Evolutionary conservation across 805 yeast genomes (phyloP), one percentile per base, ranked within the genome.

Genomic region (Zygosaccharomyces gambellarensis): DNA sequence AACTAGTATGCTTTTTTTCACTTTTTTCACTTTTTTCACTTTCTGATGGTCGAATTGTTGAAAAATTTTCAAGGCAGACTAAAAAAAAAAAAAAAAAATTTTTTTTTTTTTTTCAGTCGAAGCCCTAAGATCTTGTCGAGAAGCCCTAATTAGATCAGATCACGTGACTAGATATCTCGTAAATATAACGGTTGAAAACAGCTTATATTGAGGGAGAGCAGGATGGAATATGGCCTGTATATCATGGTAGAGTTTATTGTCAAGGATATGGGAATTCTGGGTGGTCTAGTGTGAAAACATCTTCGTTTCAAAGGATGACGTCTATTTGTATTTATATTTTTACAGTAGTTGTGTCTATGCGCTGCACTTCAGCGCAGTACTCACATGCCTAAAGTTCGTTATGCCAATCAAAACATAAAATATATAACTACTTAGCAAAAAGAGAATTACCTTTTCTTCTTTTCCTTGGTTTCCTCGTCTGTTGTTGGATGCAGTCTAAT

Each of bases 401-500:
- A 34, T 34, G 23, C 21, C 8, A 21, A 34, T 34, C 38, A 34
- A 34, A 34, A 34, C 19, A 34, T 34, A 34, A 34, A 34, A n/a
- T 44, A 36, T 27, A 44, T 25, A 44, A 44, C 47, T 17, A 12
- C 21, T 22, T 39, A 31, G 29, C 11, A 27, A 28, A 38, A 38
- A 27, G 27, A 36, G 23, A 23, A 19, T 34, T 41, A 58, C 57
- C 69, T 68, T 53, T 70, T 72, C 45, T 64, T 67, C 57, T 70
- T 73, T 54, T 70, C 76, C 57, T 86, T 86, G 42, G 87, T 86
- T 67, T 94, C 99, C 46, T 82, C 90, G 44, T 90, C 97, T 56
- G 81, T 82, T 36, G 86, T 80, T 11, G 90, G 83, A 69, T 94
- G 99, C 45, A 94, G 72, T 69, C 87, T 85, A 53, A 94, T 81